Conservation (phyloP, 2,329 filamentous ascomycete genomes). For the Phaeomoniella chlamydospora region DNA sequence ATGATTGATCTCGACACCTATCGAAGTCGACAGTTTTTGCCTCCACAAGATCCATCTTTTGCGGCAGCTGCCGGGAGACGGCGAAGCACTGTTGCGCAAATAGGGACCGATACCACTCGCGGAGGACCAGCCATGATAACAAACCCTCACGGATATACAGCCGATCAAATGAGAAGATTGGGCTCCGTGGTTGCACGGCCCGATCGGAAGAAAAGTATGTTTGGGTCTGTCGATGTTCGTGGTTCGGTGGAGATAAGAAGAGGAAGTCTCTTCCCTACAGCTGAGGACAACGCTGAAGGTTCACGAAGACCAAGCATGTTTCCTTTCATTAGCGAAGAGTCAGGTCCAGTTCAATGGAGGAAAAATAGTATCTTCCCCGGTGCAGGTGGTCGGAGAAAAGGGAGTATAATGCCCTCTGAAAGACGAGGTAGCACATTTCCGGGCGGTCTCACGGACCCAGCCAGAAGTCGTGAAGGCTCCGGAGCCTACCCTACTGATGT, state of each 20-base stretch:
- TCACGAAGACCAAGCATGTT: background rate
- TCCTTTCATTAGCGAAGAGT: background rate
- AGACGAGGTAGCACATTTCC: background rate
- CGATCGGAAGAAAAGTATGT: background rate
- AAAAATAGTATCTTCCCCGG: background rate
- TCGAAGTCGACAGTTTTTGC: background rate
- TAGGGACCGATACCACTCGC: background rate
- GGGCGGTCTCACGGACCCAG: background rate
- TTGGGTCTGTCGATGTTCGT: too few species aligned
- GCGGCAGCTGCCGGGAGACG: background rate
- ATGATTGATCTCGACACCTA: background rate
- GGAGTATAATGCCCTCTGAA: background rate
- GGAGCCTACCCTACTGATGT: too few species aligned
- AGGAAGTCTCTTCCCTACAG: background rate
- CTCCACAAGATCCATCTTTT: background rate
- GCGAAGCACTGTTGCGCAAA: background rate
- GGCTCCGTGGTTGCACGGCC: background rate
- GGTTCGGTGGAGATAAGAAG: background rate
- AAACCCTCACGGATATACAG: background rate
- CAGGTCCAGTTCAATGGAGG: background rate
- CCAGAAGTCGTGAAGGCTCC: too few species aligned
- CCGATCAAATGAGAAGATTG: background rate
- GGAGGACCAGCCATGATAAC: background rate
- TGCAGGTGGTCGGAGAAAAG: background rate
- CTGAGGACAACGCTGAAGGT: background rate